phyloP scores from a whole-genome alignment of 1,284 basidiomycete genomes.

The Pascua guehoae region DNA sequence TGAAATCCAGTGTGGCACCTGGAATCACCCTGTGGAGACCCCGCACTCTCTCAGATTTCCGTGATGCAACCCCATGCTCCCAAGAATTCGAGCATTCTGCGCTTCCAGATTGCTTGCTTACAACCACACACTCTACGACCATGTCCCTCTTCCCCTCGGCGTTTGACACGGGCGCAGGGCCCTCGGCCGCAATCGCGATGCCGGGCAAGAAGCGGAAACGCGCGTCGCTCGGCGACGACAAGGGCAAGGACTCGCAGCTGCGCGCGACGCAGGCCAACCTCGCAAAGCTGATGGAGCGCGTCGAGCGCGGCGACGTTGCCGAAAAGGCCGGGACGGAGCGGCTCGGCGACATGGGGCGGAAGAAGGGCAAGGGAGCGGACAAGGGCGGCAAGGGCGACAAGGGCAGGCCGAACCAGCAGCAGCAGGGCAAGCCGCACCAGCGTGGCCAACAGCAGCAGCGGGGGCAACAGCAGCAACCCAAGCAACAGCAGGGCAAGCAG shows the following conservation, averaged over 20 bases:
- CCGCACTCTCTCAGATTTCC: not conserved
- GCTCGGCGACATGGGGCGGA: slow-evolving; percentile 32
- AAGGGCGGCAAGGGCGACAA: slow-evolving; percentile 2
- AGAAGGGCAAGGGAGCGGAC: slow-evolving; percentile 21
- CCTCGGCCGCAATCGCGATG: not conserved
- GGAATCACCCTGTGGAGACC: slow-evolving; percentile 1
- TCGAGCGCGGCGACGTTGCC: slow-evolving; percentile 50
- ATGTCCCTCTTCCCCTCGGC: slow-evolving; percentile 45
- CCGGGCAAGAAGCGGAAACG: slow-evolving; percentile 61
- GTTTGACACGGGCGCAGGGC: slow-evolving; percentile 28
- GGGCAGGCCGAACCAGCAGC: not conserved
- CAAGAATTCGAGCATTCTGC: slow-evolving; percentile 6
- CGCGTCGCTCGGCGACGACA: slow-evolving; percentile 32
- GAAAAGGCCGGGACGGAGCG: slow-evolving; percentile 22
- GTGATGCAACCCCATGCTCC: not conserved
- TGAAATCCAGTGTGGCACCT: slow-evolving; percentile 11
- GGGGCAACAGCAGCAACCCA: not conserved
- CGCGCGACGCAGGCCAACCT: slow-evolving; percentile 62
- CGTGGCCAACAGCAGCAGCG: slow-evolving; percentile 7
- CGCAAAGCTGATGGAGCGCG: slow-evolving; percentile 68
- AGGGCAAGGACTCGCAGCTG: slow-evolving; percentile 42
- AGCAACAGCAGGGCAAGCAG: not conserved
- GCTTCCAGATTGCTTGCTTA: not conserved
- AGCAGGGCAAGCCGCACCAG: not conserved
- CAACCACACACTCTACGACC: slow-evolving; percentile 1